Conservation (phyloP, 2,329 filamentous ascomycete genomes). For the Fusarium sp. region DNA sequence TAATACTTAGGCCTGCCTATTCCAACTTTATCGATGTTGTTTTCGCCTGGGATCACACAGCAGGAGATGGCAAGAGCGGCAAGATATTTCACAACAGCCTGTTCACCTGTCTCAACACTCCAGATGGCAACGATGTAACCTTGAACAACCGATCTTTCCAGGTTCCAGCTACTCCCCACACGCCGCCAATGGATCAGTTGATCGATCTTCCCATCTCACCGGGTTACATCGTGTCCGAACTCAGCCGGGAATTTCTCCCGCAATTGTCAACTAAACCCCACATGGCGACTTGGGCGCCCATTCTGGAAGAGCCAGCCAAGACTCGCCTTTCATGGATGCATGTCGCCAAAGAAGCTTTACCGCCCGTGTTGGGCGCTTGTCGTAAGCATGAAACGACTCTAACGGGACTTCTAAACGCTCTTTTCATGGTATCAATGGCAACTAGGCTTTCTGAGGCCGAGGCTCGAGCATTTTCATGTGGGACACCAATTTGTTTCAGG, state of each 20-base stretch:
- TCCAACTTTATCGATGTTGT: conserved; percentile 16
- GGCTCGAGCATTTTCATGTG: conserved; percentile 11
- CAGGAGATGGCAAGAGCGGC: conserved; percentile 27
- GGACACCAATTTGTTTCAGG: conserved; percentile 19
- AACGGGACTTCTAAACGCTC: conserved; percentile 12
- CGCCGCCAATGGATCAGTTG: conserved; percentile 9
- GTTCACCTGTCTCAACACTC: conserved; percentile 2
- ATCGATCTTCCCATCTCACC: conserved; percentile 6
- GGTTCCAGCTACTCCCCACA: background rate
- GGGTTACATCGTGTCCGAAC: background rate
- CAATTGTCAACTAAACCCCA: background rate
- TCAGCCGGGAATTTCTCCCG: background rate
- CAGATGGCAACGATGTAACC: rapidly evolving
- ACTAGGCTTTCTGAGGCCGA: background rate
- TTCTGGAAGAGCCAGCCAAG: background rate
- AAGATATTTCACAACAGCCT: conserved; percentile 21
- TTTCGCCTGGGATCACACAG: conserved; percentile 33
- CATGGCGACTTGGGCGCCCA: conserved; percentile 18
- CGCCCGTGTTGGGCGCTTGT: background rate
- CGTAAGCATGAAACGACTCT: conserved; percentile 18
- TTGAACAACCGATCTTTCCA: conserved; percentile 11
- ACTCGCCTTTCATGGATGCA: background rate
- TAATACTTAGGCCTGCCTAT: background rate
- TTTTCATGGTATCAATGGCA: conserved; percentile 14
- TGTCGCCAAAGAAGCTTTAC: background rate